Evolutionary conservation across 768 basidiomycete genomes (phyloP), one percentile per base, ranked within the genome.

Genomic region (Termitomyces sp.): DNA sequence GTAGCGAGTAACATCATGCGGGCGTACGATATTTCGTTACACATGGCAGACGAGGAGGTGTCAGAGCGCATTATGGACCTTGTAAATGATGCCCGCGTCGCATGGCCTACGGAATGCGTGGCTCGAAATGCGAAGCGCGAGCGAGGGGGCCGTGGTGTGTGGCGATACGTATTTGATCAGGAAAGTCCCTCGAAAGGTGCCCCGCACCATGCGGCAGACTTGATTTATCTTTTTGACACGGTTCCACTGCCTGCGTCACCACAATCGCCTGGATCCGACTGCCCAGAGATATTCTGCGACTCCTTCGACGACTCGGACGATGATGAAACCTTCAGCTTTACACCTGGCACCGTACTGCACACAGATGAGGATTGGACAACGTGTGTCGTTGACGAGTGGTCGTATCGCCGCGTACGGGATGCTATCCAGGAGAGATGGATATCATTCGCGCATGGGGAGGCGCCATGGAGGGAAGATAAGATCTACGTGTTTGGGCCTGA

Each of bases 81-180:
- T 32, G 81, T 92, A 43, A 84, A 86, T 61, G 90, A 92, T 59
- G 79, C 87, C 11, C 82, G 86, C 25, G 77, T 91, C 34, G 86
- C 87, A 14, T 92, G 88, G 88, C 88, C 88, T 10, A 87, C 85
- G 1, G 85, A 92, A 25, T 82, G 84, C 59, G 72, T 86, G 35
- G 81, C 79, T 3, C 72, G 78, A 51, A 77, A 76, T 53, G 78
- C 82, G 2, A 77, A 77, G 53, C 73, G 69, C 17, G 81, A 77
- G 47, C 74, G 81, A 2, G 77, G 78, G 14, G 86, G 83, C 1
- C 74, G 74, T 40, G 80, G 80, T n/a, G 87, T 90, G 5, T 92
- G 85, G 84, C 79, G 90, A 56, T 92, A 89, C 63, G 83, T 89
- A 17, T 92, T 92, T 66, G 90, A 92, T 69, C 90, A 92, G 71